These are phyloP conservation scores for Seiridium unicorne DNA, from an alignment of 2,329 filamentous ascomycete genomes.

Conservation along the genomic window DNA sequence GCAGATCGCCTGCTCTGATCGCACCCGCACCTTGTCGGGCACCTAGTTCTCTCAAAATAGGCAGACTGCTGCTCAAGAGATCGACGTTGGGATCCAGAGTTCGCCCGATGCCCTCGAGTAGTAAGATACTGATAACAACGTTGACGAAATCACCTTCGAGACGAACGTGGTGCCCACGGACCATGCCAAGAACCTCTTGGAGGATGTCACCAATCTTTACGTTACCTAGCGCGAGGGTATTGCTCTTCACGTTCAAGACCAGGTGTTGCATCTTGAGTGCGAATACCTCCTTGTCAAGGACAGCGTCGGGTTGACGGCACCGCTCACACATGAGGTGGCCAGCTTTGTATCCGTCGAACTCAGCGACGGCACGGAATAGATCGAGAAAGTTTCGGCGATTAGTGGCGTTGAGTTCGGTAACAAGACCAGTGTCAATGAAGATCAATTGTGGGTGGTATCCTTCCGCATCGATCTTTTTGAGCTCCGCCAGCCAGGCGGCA, in stretches of 20 bases:
- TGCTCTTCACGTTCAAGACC: constrained; percentile 84
- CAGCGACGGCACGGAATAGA: constrained; percentile 91
- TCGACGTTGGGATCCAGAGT: constrained; percentile 84
- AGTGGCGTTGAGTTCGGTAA: constrained; percentile 84
- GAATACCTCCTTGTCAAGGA: constrained; percentile 86
- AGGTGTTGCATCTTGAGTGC: constrained; percentile 96
- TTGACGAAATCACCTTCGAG: constrained; percentile 98
- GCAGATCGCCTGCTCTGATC: constrained; percentile 71
- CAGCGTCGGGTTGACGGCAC: constrained; percentile 86
- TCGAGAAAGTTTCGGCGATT: constrained; percentile 93
- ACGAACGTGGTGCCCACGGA: constrained; percentile 85
- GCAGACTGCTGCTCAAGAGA: constrained; percentile 79
- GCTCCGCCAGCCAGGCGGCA: constrained; percentile 69
- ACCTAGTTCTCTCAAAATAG: constrained; percentile 85
- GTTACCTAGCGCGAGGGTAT: constrained; percentile 87
- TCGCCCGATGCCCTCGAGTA: constrained; percentile 91
- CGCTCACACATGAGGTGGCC: constrained; percentile 95
- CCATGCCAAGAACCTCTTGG: constrained; percentile 88
- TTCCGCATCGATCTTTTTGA: constrained; percentile 76
- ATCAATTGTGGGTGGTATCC: constrained; percentile 92
- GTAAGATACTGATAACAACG: constrained; percentile 89
- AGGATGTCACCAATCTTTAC: constrained; percentile 96
- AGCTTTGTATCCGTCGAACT: constrained; percentile 95
- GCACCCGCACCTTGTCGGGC: constrained; percentile 71
- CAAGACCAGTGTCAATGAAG: constrained; percentile 95